These are phyloP conservation scores for Brettanomyces custersianus DNA, from an alignment of 805 yeast genomes.

Conservation along the genomic window DNA sequence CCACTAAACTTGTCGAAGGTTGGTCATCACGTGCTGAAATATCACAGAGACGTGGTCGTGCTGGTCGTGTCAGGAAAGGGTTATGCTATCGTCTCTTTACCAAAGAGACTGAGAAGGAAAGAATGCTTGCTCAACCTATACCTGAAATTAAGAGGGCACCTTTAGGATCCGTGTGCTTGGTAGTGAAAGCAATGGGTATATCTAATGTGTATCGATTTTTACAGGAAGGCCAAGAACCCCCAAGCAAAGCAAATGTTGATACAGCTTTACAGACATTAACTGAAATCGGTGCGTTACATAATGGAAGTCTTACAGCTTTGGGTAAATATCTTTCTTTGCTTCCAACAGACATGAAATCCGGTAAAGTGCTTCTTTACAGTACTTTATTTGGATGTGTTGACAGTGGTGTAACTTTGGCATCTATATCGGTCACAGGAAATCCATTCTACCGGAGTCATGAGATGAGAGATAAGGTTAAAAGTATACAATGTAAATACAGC, in stretches of 20 bases:
- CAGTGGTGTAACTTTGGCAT: slow-evolving; percentile 68
- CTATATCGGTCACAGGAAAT: slow-evolving; percentile 62
- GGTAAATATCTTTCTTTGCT: slow-evolving; percentile 74
- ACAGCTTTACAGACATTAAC: slow-evolving; percentile 44
- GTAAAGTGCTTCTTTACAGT: slow-evolving; percentile 72
- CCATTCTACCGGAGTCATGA: slow-evolving; percentile 64
- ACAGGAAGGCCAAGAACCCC: slow-evolving; percentile 74
- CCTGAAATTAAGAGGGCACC: slow-evolving; percentile 87
- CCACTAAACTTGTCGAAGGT: slow-evolving; percentile 63
- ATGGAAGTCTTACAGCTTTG: slow-evolving; percentile 51
- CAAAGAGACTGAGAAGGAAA: slow-evolving; percentile 39
- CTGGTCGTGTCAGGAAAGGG: slow-evolving; percentile 91
- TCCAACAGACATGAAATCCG: slow-evolving; percentile 82
- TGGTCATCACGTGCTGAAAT: slow-evolving; percentile 91
- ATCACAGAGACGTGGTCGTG: slow-evolving; percentile 90
- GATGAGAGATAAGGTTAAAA: slow-evolving; percentile 54
- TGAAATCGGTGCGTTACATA: slow-evolving; percentile 65
- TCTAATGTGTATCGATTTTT: slow-evolving; percentile 62
- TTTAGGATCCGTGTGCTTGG: slow-evolving; percentile 71
- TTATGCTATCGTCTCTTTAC: slow-evolving; percentile 76
- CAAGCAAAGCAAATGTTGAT: slow-evolving; percentile 42
- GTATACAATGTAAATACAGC: slow-evolving; percentile 29
- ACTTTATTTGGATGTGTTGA: slow-evolving; percentile 79
- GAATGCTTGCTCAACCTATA: slow-evolving; percentile 64
- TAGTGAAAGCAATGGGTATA: slow-evolving; percentile 86